Percentiles rank a stretch among this genome's conserved stretches.
Evolutionary conservation across 2,329 filamentous ascomycete species (phyloP).

Genomic region (Neodidymelliopsis sp.): DNA sequence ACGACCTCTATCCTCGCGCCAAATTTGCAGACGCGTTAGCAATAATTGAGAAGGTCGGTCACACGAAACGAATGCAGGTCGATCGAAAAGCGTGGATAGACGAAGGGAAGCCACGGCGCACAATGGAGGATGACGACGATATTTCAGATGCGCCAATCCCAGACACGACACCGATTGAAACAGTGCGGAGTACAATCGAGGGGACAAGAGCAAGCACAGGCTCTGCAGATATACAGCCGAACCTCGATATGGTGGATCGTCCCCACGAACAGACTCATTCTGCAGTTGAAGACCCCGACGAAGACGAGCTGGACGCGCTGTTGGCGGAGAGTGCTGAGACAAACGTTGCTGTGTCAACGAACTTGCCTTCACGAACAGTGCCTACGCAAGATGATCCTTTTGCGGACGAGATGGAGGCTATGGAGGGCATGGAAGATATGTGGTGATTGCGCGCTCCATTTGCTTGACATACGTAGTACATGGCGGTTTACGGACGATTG

Average conservation of each 20-base stretch:
- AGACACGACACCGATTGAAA: conserved; percentile 1
- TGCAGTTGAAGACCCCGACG: conserved; percentile 53
- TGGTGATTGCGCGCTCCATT: conserved; percentile 29
- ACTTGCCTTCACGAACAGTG: conserved; percentile 18
- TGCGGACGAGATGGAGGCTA: conserved; percentile 51
- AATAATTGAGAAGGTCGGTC: conserved; percentile 93
- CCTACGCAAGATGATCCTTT: conserved; percentile 42
- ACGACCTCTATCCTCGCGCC: conserved; percentile 93
- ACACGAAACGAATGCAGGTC: conserved; percentile 78
- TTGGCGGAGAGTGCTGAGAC: conserved; percentile 56
- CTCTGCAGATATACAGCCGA: conserved; percentile 3
- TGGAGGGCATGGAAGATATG: conserved; percentile 50
- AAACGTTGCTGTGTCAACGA: conserved; percentile 12
- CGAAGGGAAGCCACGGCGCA: conserved; percentile 66
- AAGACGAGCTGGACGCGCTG: conserved; percentile 62
- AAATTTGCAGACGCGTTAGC: conserved; percentile 88
- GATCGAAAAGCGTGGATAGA: conserved; percentile 85
- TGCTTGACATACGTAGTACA: background rate
- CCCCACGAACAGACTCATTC: conserved; percentile 20
- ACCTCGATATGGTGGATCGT: background rate
- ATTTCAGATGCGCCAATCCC: conserved; percentile 12
- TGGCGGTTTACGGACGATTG: too few species aligned
- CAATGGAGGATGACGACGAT: conserved; percentile 36
- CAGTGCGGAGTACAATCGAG: conserved; percentile 19
- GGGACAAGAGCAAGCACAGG: conserved; percentile 12